Percentiles rank a stretch among this genome's conserved stretches.
phyloP scores from a whole-genome alignment of 345 rosid species.

The Rhizophora apiculata region DNA sequence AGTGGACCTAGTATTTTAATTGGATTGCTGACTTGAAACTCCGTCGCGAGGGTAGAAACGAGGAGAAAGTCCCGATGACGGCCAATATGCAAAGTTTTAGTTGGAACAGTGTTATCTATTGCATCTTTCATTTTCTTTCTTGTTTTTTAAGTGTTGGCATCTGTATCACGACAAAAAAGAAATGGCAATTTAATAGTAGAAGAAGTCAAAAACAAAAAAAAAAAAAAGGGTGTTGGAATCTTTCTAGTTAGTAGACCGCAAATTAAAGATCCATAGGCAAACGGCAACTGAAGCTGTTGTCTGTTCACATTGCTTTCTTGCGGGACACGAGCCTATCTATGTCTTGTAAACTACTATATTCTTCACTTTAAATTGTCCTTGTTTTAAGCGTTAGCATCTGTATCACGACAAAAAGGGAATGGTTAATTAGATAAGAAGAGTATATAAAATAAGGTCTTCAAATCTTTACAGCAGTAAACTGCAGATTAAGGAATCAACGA shows the following conservation, averaged over 20 bases:
- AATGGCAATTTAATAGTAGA: not conserved
- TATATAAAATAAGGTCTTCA: not conserved
- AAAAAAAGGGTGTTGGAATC: not conserved
- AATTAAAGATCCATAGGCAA: too few species aligned
- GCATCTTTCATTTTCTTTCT: not conserved
- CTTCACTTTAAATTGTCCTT: too few species aligned
- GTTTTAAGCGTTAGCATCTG: too few species aligned
- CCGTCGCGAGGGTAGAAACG: too few species aligned
- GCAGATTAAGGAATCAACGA: too few species aligned
- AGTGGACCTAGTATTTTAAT: not conserved
- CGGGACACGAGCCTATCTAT: too few species aligned
- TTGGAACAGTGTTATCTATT: not conserved
- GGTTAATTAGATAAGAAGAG: not conserved
- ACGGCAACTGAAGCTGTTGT: too few species aligned
- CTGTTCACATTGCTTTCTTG: too few species aligned
- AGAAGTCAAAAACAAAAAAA: not conserved
- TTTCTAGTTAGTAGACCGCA: not conserved
- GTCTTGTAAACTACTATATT: too few species aligned
- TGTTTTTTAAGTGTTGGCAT: too few species aligned
- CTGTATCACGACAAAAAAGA: not conserved
- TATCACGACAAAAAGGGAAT: too few species aligned
- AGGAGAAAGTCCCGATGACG: not conserved
- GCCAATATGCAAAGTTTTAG: not conserved
- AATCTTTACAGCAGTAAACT: not conserved
- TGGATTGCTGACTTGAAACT: too few species aligned